phyloP scores from a whole-genome alignment of 225 moss, liverwort and hornwort species.

The Rhytidiadelphus loreus region DNA sequence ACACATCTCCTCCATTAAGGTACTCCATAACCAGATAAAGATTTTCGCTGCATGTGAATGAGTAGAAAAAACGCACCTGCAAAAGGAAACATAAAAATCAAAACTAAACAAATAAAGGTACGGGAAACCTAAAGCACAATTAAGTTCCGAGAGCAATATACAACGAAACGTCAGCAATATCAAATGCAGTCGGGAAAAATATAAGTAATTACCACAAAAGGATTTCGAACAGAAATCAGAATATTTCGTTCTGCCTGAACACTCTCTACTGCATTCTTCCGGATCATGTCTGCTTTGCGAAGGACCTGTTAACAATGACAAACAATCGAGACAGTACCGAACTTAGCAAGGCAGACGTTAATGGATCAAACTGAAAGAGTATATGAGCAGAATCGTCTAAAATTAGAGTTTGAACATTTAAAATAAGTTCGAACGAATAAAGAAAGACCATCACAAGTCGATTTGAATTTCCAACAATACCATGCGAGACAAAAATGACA shows the following conservation, averaged over 20 bases:
- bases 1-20: constrained; percentile 96
- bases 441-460: background rate
- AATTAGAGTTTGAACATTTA: background rate
- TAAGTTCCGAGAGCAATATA: background rate
- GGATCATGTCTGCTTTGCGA: constrained; percentile 97
- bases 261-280: constrained; percentile 98
- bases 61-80: constrained; percentile 98
- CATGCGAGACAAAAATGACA: background rate
- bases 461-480: background rate
- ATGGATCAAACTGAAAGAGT: background rate
- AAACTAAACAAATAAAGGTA: background rate
- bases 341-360: background rate
- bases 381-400: background rate
- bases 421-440: background rate
- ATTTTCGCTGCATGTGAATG: constrained; percentile 91
- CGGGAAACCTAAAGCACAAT: background rate
- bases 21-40: constrained; percentile 99
- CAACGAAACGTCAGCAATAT: background rate
- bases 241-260: constrained; percentile 99
- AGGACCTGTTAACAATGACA: constrained; percentile 58
- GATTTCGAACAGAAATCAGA: constrained; percentile 90
- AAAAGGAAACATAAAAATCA: background rate
- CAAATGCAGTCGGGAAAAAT: background rate
- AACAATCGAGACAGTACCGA: background rate
- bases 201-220: constrained; percentile 69